Base-by-base conservation (phyloP, 352 stramenopile species). In the Pythium insidiosum region DNA sequence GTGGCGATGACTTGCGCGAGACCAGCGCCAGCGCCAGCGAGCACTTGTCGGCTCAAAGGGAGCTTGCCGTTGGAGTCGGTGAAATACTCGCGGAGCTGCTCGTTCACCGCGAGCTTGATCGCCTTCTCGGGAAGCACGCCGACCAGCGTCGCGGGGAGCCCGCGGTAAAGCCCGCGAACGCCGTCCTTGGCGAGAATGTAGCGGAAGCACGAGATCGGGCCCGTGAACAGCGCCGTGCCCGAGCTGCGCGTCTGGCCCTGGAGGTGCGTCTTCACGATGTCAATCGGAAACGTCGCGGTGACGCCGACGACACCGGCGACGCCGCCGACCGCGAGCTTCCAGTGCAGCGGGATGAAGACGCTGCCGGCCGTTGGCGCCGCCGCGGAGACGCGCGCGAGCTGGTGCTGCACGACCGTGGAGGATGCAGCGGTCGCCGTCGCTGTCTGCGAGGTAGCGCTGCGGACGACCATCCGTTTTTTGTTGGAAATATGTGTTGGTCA, bases 261-360 rank as follows among this genome's bases (percentile, higher is more conserved):
- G 54, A 97, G 62, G 19, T 93, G 73, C 12, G 89, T 97, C 69
- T 97, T 97, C 54, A 96, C 73, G 39, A 97, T 81, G 68, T 97
- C 89, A 45, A 97, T 82, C 33, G 88, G 88, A 67, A 95, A 97
- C 10, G 94, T 91, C 9, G 77, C 53, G 28, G 71, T 65, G 44
- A 88, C 82, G 36, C 85, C 88, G 28, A 96, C 67, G 43, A 78
- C 76, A 9, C 87, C 88, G 6, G 88, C 87, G 34, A 96, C 68
- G 26, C 78, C 79, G 31, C 84, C 85, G 15, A 97, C 66, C 6
- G 66, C 66, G 23, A 97, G 79, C 55, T 96, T 89, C 53, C 72
- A 61, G 43, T 88, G 55, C 40, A 95, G 74, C 29, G 80, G 78
- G 37, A 95, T 84, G 42, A n/a, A n/a, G n/a, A n/a, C n/a, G n/a